phyloP scores from a whole-genome alignment of 768 basidiomycete genomes.

The Candolleomyces aberdarensis region DNA sequence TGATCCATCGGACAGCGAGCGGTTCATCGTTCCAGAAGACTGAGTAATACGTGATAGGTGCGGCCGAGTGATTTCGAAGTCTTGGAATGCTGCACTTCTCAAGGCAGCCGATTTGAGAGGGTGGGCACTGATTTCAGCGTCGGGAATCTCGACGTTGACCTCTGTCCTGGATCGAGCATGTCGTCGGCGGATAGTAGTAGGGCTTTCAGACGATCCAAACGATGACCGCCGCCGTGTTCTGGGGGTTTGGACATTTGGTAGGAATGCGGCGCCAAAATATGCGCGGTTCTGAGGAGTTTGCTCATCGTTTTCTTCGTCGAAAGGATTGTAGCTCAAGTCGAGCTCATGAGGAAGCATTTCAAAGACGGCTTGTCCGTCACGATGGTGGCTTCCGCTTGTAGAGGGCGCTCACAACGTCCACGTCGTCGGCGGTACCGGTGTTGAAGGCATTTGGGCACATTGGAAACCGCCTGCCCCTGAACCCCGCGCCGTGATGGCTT shows the following conservation, averaged over 20 bases:
- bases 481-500: not conserved
- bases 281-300: conserved; percentile 10
- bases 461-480: not conserved
- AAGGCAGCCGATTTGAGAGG: conserved; percentile 24
- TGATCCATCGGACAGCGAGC: conserved; percentile 15
- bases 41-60: conserved; percentile 37
- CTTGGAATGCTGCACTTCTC: conserved; percentile 19
- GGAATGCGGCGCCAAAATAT: conserved; percentile 29
- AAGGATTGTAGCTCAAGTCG: conserved; percentile 14
- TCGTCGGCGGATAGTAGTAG: conserved; percentile 3
- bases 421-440: not conserved
- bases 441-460: not conserved
- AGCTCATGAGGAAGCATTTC: conserved; percentile 4
- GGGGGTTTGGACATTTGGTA: conserved; percentile 21
- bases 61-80: conserved; percentile 36
- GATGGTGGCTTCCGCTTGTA: not conserved
- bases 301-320: conserved; percentile 9
- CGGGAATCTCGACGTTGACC: conserved; percentile 5
- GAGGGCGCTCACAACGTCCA: not conserved
- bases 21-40: conserved; percentile 24
- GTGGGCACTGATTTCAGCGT: conserved; percentile 14
- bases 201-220: conserved; percentile 14
- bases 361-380: not conserved
- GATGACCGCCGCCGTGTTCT: conserved; percentile 20
- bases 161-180: conserved; percentile 25